phyloP scores from a whole-genome alignment of 257 asterid genomes.

The Eustoma russellianum region DNA sequence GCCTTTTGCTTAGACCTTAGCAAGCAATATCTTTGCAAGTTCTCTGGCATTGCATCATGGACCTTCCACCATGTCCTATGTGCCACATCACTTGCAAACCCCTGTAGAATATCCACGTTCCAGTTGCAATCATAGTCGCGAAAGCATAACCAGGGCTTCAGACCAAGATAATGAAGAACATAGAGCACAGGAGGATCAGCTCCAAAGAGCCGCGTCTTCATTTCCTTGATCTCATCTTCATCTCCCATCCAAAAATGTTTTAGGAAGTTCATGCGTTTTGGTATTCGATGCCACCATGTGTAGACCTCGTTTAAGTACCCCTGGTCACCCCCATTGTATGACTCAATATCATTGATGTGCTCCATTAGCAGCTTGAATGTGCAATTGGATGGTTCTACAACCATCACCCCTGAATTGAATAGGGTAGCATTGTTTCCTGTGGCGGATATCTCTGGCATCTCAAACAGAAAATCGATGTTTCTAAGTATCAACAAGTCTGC shows the following conservation, averaged over 20 bases:
- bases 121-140: slow-evolving; percentile 93
- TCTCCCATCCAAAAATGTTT: slow-evolving; percentile 85
- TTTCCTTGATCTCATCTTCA: slow-evolving; percentile 49
- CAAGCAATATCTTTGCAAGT: slow-evolving; percentile 65
- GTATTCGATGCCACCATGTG: slow-evolving; percentile 97
- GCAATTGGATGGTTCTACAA: slow-evolving; percentile 81
- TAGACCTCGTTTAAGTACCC: slow-evolving; percentile 81
- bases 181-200: slow-evolving; percentile 74
- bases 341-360: slow-evolving; percentile 73
- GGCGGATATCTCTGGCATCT: slow-evolving; percentile 88
- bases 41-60: slow-evolving; percentile 89
- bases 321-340: slow-evolving; percentile 94
- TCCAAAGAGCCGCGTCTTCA: slow-evolving; percentile 56
- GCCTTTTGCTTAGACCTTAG: slow-evolving; percentile 90
- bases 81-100: slow-evolving; percentile 74
- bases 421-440: slow-evolving; percentile 80
- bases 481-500: slow-evolving; percentile 66
- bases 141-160: slow-evolving; percentile 84
- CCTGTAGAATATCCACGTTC: slow-evolving; percentile 62
- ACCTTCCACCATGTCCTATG: slow-evolving; percentile 90
- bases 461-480: slow-evolving; percentile 78
- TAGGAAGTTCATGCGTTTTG: slow-evolving; percentile 78
- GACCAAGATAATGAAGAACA: slow-evolving; percentile 73
- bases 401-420: slow-evolving; percentile 92
- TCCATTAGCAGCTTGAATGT: slow-evolving; percentile 76